Conservation (phyloP, 2,329 filamentous ascomycete genomes). For the Mycocentrospora acerina region DNA sequence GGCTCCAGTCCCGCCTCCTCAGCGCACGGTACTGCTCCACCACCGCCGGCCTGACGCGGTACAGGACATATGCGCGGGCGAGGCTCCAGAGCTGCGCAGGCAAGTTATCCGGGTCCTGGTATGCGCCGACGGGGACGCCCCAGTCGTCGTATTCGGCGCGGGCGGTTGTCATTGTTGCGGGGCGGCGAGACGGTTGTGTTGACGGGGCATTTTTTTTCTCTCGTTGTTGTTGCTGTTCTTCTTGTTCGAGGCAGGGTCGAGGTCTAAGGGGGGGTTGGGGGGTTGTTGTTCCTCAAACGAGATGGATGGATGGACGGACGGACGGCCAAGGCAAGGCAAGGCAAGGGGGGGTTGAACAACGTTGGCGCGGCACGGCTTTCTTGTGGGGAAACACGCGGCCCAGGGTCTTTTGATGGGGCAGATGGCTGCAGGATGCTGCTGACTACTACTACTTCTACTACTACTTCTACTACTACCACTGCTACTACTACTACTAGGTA, state of each 20-base stretch:
- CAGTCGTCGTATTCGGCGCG: conserved; percentile 46
- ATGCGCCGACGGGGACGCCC: conserved; percentile 41
- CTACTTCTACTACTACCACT: too few relatives aligned
- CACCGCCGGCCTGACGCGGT: conserved; percentile 28
- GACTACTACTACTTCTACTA: too few relatives aligned
- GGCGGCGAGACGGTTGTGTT: conserved; percentile 7
- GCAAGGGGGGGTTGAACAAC: too few relatives aligned
- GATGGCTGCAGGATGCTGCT: too few relatives aligned
- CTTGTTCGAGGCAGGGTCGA: too few relatives aligned
- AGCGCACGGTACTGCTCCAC: conserved; percentile 13
- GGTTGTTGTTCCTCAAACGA: too few relatives aligned
- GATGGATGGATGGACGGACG: too few relatives aligned
- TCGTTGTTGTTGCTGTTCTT: too few relatives aligned
- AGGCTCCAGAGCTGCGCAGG: conserved; percentile 31
- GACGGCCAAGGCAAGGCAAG: too few relatives aligned
- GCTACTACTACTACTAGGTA: too few relatives aligned
- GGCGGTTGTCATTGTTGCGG: conserved; percentile 32
- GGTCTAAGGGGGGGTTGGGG: too few relatives aligned
- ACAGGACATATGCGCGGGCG: conserved; percentile 33
- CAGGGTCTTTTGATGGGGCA: too few relatives aligned
- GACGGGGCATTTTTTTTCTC: conserved; percentile 31
- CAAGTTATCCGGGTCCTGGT: conserved; percentile 39
- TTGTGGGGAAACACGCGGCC: conserved; percentile 1
- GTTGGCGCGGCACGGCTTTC: conserved; percentile 11
- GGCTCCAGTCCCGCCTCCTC: conserved; percentile 23